Conservation (phyloP, 345 rosid species). For the Pistacia vera region DNA sequence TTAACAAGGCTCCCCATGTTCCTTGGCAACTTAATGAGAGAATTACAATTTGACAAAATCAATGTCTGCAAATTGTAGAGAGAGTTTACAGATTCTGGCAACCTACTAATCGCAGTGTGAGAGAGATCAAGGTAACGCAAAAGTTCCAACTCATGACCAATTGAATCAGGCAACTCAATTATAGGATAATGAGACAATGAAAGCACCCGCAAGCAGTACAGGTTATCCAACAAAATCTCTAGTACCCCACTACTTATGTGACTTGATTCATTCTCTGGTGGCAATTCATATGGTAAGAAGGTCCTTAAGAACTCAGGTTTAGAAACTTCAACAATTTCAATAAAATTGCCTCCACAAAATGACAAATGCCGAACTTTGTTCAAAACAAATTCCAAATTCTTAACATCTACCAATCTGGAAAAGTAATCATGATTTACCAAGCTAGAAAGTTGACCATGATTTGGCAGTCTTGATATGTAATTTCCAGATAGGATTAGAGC, state of each 20-base stretch:
- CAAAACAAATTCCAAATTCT: neutral
- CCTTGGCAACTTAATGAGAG: conserved; percentile 15
- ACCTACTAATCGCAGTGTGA: conserved; percentile 10
- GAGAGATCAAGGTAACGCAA: conserved; percentile 28
- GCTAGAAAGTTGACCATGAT: neutral
- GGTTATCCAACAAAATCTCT: conserved; percentile 17
- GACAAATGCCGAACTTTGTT: conserved; percentile 23
- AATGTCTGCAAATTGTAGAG: conserved; percentile 24
- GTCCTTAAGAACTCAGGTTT: conserved; percentile 5
- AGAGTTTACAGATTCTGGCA: conserved; percentile 26
- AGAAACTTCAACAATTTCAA: conserved; percentile 11
- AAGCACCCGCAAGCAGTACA: conserved; percentile 18
- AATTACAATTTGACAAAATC: conserved; percentile 9
- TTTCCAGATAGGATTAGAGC: conserved; percentile 22
- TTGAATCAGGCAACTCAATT: conserved; percentile 23
- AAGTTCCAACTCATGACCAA: conserved; percentile 20
- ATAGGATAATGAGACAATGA: conserved; percentile 16
- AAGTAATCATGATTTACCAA: conserved; percentile 5
- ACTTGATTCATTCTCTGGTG: neutral
- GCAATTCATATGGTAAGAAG: neutral
- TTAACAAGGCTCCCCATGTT: conserved; percentile 12
- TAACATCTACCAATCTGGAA: neutral
- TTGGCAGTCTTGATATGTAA: neutral
- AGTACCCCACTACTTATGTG: neutral
- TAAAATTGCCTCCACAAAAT: conserved; percentile 5